Base-by-base conservation (phyloP, 306 rosid species). In the Corylus americana region DNA sequence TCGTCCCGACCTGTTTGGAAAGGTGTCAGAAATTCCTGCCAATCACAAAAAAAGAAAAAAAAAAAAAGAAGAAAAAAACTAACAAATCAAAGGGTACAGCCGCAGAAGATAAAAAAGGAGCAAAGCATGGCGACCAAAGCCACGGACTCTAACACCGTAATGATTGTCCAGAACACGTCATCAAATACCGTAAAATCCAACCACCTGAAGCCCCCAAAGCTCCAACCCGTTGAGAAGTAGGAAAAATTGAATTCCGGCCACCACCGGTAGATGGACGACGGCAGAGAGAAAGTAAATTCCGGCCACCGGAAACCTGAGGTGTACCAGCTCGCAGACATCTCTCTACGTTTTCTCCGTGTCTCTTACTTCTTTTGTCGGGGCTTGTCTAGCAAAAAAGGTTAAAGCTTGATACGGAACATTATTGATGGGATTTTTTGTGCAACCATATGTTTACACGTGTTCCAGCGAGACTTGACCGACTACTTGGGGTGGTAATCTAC, bases 21-120 rank as follows among this genome's bases (percentile, higher is more conserved):
- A 10, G 72, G 72, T 42, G 53, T n/a, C 31, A 42, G 72, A 68
- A 42, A 42, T 39, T 68, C 72, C 72, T 68, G 55, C 39, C 39
- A 25, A 71, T 22, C 37, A 20, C 25, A 22, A 0, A 22, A 22
- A 22, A 22, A 22, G 25, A 22, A 22, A 22, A 22, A 22, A 22
- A 22, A 22, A 22, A 22, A 22, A 0, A 22, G 0, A 22, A 22
- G 22, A 11, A 22, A 44, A 20, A 6, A 48, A 11, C 1, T 7
- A 72, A 35, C 63, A 53, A 48, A 61, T 87, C 82, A 88, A 75
- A 88, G 81, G 11, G 92, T 89, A 77, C 89, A 89, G 31, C 92
- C 92, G 55, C 92, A 89, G 70, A 83, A 89, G 39, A 89, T n/a
- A 68, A 86, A 86, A 84, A 86, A 89, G 82, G 63, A 89, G 82